Base-by-base conservation (phyloP, 1,284 basidiomycete genomes). In the Fomitopsis pinicola region DNA sequence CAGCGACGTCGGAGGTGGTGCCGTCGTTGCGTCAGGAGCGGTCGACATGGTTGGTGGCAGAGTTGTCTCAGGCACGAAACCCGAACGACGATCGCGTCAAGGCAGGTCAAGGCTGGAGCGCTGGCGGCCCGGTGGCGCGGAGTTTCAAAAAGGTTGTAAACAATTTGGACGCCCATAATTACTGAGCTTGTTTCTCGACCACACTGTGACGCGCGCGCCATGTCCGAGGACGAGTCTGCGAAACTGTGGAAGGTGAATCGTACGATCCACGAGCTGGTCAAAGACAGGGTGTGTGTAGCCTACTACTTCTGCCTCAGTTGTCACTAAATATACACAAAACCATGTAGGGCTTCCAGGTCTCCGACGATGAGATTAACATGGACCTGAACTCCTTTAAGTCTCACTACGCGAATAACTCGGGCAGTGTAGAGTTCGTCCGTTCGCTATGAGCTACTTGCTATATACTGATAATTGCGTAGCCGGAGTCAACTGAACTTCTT, bases 211-310 rank as follows among this genome's bases (percentile, higher is more conserved):
- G 38, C 68, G 61, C 60, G 64, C 67, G 73, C 70, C 66, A 87
- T 88, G 85, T 78, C 80, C 64, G 88, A 91, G 64, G 89, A 92
- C 75, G 90, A 92, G 73, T 82, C 84, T 58, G 87, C 94, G 58
- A 88, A 90, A 71, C 82, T 99, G 69, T 98, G 95, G 94, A 91
- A 96, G 72, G 95, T 99, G 65, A 96, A 96, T 77, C 82, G 94
- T 70, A 99, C 97, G 46, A 92, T 98, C 58, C 95, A 98, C 75
- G 97, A 99, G 78, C 88, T 99, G 61, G 93, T 97, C 63, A 87
- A 90, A 72, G 97, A 99, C 76, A 86, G 96, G 78, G 89, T 91
- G 67, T 77, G 84, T 75, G 50, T 67, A 60, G 46, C 40, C 54
- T 42, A 6, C 10, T 44, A 15, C 30, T 12, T 1, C 19, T 40